Percentiles rank a stretch among this genome's conserved stretches.
Conservation (phyloP, 345 rosid species). For the Angophora floribunda region DNA sequence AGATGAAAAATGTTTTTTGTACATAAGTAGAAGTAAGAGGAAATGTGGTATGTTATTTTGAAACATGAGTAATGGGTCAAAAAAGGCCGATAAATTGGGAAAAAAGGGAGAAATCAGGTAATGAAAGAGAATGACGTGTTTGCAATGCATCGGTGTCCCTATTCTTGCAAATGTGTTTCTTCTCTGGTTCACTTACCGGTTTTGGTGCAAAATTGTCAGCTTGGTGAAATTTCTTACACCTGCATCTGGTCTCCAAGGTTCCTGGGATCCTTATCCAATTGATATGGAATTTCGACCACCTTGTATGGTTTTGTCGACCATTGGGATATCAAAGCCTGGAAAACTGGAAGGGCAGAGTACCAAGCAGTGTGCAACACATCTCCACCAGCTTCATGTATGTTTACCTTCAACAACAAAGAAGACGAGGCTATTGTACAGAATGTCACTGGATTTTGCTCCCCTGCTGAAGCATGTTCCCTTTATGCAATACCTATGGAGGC, state of each 20-base stretch:
- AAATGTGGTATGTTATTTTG: background rate
- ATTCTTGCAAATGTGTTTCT: background rate
- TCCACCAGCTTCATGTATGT: slow-evolving; percentile 96
- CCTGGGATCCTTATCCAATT: slow-evolving; percentile 98
- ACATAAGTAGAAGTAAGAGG: background rate
- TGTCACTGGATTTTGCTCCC: slow-evolving; percentile 96
- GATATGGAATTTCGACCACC: slow-evolving; percentile 99
- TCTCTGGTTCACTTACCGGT: background rate
- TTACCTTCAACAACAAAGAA: slow-evolving; percentile 80
- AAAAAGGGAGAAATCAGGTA: background rate
- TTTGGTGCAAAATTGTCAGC: slow-evolving; percentile 22
- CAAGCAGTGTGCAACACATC: slow-evolving; percentile 71
- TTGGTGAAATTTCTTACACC: slow-evolving; percentile 91
- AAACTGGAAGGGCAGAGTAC: slow-evolving; percentile 77
- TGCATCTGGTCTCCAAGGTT: slow-evolving; percentile 84
- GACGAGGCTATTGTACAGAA: slow-evolving; percentile 78
- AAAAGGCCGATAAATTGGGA: background rate
- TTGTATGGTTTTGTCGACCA: slow-evolving; percentile 89
- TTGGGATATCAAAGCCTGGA: slow-evolving; percentile 96
- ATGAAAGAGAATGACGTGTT: background rate
- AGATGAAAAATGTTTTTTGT: background rate
- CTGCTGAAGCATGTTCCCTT: slow-evolving; percentile 74
- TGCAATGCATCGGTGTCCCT: background rate
- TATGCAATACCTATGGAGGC: slow-evolving; percentile 80
- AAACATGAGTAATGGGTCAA: background rate